phyloP scores from a whole-genome alignment of 2,329 filamentous ascomycete genomes.

The Rutstroemia sp. region DNA sequence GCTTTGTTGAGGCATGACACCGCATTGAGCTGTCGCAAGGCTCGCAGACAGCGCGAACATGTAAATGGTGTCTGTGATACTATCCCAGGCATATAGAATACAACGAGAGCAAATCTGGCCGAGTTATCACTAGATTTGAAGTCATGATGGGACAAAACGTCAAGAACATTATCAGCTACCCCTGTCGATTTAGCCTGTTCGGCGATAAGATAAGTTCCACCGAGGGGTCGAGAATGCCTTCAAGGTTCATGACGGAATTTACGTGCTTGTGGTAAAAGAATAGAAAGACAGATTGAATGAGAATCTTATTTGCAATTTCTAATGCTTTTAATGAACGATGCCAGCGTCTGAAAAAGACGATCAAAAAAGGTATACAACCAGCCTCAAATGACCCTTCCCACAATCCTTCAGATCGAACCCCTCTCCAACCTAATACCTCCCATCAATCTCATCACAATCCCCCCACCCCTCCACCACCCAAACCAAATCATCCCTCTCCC shows the following conservation, averaged over 20 bases:
- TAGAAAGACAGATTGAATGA: too few relatives aligned
- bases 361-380: too few relatives aligned
- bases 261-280: too few relatives aligned
- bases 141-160: neutral
- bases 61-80: constrained; percentile 15
- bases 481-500: neutral
- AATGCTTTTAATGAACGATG: too few relatives aligned
- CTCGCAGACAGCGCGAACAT: constrained; percentile 26
- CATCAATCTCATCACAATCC: neutral
- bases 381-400: too few relatives aligned
- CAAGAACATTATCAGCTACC: neutral
- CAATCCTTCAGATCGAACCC: too few relatives aligned
- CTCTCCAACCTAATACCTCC: too few relatives aligned
- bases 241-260: too few relatives aligned
- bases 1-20: constrained; percentile 7
- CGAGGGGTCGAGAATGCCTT: too few relatives aligned
- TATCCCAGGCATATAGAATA: constrained; percentile 25
- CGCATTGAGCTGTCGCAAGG: constrained; percentile 17
- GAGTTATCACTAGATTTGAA: neutral
- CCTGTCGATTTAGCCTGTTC: neutral
- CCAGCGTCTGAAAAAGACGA: too few relatives aligned
- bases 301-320: too few relatives aligned
- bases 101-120: neutral
- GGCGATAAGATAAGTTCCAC: neutral
- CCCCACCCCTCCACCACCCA: constrained; percentile 1